Evolutionary conservation across 305 asterid species (phyloP).

Genomic region (Salvia sclarea): DNA sequence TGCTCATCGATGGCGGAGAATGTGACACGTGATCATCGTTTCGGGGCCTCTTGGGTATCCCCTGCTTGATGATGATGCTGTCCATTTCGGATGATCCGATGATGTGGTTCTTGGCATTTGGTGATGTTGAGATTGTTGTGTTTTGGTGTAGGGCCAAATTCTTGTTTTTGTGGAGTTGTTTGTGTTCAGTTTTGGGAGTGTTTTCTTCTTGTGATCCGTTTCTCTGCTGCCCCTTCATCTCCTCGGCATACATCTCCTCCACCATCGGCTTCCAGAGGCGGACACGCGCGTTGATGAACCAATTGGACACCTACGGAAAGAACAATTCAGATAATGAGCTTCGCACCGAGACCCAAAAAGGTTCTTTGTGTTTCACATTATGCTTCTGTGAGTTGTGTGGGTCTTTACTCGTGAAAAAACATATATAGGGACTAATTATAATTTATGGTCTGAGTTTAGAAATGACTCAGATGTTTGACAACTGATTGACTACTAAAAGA

Average conservation of each 20-base stretch:
- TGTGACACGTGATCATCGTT: constrained; percentile 41
- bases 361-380: no score
- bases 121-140: constrained; percentile 39
- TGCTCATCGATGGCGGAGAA: constrained; percentile 34
- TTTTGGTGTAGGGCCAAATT: no score
- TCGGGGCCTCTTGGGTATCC: constrained; percentile 62
- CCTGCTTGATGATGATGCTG: not conserved
- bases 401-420: no score
- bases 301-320: constrained; percentile 56
- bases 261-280: constrained; percentile 95
- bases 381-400: no score
- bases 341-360: no score
- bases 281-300: constrained; percentile 86
- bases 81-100: constrained; percentile 20
- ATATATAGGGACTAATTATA: no score
- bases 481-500: no score
- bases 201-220: constrained; percentile 55
- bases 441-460: no score
- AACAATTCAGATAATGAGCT: no score
- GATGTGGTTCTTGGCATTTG: constrained; percentile 47
- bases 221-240: constrained; percentile 58
- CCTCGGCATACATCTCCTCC: constrained; percentile 81
- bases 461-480: no score
- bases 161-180: no score
- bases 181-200: no score